Base-by-base conservation (phyloP, 2,329 filamentous ascomycete genomes). In the Cryphonectria carpinicola region DNA sequence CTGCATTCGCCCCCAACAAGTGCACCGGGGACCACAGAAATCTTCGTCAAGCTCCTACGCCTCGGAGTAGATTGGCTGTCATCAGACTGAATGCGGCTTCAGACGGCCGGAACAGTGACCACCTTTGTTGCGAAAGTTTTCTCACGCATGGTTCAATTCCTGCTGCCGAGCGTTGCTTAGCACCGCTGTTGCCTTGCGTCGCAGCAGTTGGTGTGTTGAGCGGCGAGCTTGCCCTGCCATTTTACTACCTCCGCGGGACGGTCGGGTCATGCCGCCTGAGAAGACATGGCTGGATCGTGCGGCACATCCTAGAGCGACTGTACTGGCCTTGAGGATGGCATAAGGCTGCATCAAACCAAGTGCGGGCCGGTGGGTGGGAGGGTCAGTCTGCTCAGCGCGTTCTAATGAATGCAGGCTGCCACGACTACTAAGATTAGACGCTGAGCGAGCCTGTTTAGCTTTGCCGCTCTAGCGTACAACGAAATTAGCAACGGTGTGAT, bases 161-260 rank as follows among this genome's bases (percentile, higher is more conserved):
- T 46, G 43, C 46, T 54, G 10, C 43, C 41, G 7, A n/a, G 46
- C 22, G 43, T n/a, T 54, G 7, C 2, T 22, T 10, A 39, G 25
- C 52, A 28, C 11, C 14, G 52, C 25, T 58, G 49, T 22, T 54
- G 25, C 63, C 62, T 46, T 19, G 62, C 46, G 49, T 56, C 17
- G 22, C 35, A 17, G 19, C 13, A 0, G 28, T 1, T 22, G 14
- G 39, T 37, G 49, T 37, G n/a, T 28, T 67, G 43, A n/a, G 35
- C 43, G 37, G 60, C 63, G 58, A 60, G 49, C 58, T 68, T 60
- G 32, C 46, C 28, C 37, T 61, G n/a, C 65, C 58, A 43, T 67
- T 67, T 39, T 14, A 67, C 66, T 65, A 70, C 65, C 61, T 65
- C 52, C 63, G 49, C 65, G 61, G 65, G 69, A 65, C 66, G 66